phyloP scores from a whole-genome alignment of 345 rosid genomes.

The Diplotaxis tenuifolia region DNA sequence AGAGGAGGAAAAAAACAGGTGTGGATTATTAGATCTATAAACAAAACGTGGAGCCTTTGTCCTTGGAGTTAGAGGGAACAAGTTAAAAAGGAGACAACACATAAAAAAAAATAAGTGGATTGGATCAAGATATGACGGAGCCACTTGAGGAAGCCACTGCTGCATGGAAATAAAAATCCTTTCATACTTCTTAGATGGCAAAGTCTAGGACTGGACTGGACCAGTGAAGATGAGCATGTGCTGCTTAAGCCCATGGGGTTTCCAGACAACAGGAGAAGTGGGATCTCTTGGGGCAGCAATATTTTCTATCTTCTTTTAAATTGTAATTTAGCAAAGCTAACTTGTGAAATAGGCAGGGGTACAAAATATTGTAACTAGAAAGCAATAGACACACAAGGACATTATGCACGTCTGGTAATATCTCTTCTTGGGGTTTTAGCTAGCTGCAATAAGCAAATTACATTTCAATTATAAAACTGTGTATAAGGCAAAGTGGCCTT shows the following conservation, averaged over 20 bases:
- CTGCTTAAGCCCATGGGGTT: conserved; percentile 2
- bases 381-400: conserved; percentile 12
- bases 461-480: background rate
- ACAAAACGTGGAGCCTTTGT: too few relatives aligned
- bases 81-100: too few relatives aligned
- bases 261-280: background rate
- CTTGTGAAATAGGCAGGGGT: conserved; percentile 25
- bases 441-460: conserved; percentile 7
- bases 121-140: too few relatives aligned
- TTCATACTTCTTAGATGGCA: too few relatives aligned
- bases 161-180: too few relatives aligned
- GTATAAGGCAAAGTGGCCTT: too few relatives aligned
- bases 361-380: conserved; percentile 8
- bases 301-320: conserved; percentile 3
- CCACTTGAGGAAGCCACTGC: too few relatives aligned
- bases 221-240: background rate
- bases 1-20: too few relatives aligned
- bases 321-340: conserved; percentile 9
- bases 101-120: too few relatives aligned
- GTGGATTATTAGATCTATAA: too few relatives aligned
- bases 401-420: background rate
- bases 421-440: background rate
- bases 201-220: background rate
- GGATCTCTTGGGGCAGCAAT: background rate
- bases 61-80: too few relatives aligned